Base-by-base conservation (phyloP, 768 basidiomycete genomes). In the Agaricus subrufescens region DNA sequence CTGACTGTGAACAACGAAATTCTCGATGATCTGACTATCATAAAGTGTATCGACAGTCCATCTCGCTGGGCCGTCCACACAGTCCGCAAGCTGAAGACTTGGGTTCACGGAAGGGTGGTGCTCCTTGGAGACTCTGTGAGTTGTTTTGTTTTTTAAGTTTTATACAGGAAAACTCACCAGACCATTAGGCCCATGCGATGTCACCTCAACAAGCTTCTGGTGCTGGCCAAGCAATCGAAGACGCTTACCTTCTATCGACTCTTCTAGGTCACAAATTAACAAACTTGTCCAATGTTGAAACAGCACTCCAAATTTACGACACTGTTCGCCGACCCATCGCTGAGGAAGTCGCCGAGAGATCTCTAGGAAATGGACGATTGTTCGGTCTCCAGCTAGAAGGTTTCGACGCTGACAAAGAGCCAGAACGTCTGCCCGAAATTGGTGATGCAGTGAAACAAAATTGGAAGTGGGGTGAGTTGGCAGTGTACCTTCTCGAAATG, bases 191-290 rank as follows among this genome's bases (percentile, higher is more conserved):
- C 0, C 78, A 81, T 62, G 77, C 73, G 0, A 77, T 78, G 71
- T 66, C 72, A 3, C 77, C 78, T 0, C 71, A 78, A 59, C 69
- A 75, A 62, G 79, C 75, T 1, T 72, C 76, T 0, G 79, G 80
- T 4, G 81, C 77, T 2, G 76, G 78, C 3, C 78, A 78, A 52
- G 78, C 79, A 0, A 72, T 80, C 19, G 81, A 81, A 66, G 82
- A 83, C 50, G 81, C 78, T 2, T 79, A 73, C 61, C 56, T 83
- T 3, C 71, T 83, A 27, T 70, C 79, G 0, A 69, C 69, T 1
- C 67, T 79, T 34, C 75, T 76, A 43, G 71, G 64, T 1, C 61
- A 65, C 56, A 53, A 44, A 12, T 40, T 59, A 10, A 62, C 64
- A 2, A 56, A 46, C 2, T 30, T 65, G 26, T 59, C 63, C 23